phyloP scores from a whole-genome alignment of 2,329 filamentous ascomycete species.

The Pseudofabraea citricarpa region DNA sequence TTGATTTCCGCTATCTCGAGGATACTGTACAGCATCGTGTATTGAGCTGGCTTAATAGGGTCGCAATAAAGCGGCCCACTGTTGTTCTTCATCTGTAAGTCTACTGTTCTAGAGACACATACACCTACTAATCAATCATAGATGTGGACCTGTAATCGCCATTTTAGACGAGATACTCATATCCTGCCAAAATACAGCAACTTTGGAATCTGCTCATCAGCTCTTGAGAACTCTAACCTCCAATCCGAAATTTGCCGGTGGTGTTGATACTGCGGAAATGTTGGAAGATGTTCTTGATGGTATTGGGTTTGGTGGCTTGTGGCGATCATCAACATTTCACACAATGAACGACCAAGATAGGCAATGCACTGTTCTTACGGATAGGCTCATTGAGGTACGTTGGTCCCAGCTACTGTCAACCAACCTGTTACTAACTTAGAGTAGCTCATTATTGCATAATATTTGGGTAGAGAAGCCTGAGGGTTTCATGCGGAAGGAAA shows the following conservation, averaged over 20 bases:
- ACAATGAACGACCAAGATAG: constrained; percentile 23
- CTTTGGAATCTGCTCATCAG: constrained; percentile 55
- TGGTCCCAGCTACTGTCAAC: background rate
- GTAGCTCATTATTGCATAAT: constrained; percentile 12
- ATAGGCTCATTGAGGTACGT: constrained; percentile 25
- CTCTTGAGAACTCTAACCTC: constrained; percentile 55
- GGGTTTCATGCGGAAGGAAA: constrained; percentile 1
- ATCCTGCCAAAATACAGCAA: constrained; percentile 56
- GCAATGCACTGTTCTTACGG: constrained; percentile 25
- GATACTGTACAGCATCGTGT: constrained; percentile 56
- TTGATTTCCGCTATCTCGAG: constrained; percentile 63
- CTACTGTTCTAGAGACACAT: too few relatives aligned
- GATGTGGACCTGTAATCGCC: constrained; percentile 50
- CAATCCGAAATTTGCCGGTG: constrained; percentile 44
- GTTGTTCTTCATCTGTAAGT: constrained; percentile 57
- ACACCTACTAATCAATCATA: too few relatives aligned
- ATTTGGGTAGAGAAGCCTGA: constrained; percentile 9
- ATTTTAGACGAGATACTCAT: constrained; percentile 55
- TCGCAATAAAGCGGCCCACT: constrained; percentile 48
- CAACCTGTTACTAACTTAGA: background rate
- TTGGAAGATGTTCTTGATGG: constrained; percentile 51
- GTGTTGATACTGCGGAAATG: constrained; percentile 41
- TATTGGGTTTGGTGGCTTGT: constrained; percentile 60
- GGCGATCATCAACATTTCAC: constrained; percentile 37
- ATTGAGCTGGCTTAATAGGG: constrained; percentile 53